Conservation (phyloP, 208 protist species). For the Crithidia bombi region DNA sequence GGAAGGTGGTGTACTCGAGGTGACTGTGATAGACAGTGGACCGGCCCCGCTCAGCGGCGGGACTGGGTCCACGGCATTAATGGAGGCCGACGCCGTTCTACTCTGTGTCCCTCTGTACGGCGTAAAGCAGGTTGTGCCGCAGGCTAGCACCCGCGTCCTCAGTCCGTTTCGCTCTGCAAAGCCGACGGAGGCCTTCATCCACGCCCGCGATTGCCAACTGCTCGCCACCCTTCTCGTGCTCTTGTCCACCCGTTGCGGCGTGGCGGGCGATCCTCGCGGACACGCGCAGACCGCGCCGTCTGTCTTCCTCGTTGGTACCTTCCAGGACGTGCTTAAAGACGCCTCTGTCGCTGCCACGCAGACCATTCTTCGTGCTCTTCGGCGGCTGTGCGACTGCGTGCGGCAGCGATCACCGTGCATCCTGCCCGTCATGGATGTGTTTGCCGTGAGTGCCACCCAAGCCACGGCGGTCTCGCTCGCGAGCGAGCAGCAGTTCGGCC, state of each 20-base stretch:
- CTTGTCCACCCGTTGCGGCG: slow-evolving; percentile 8
- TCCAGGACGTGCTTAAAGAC: slow-evolving; percentile 30
- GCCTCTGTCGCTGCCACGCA: slow-evolving; percentile 22
- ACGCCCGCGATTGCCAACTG: slow-evolving; percentile 11
- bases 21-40: slow-evolving; percentile 22
- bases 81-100: slow-evolving; percentile 25
- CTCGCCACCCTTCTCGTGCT: slow-evolving; percentile 14
- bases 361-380: slow-evolving; percentile 23
- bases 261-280: too few species aligned
- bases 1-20: slow-evolving; percentile 4
- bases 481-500: neutral
- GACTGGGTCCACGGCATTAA: neutral
- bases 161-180: neutral
- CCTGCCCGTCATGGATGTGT: slow-evolving; percentile 3
- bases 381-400: slow-evolving; percentile 7
- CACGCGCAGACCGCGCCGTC: neutral
- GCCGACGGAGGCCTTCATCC: slow-evolving; percentile 24
- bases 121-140: slow-evolving; percentile 25
- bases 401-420: slow-evolving; percentile 7
- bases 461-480: slow-evolving; percentile 8
- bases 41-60: slow-evolving; percentile 14
- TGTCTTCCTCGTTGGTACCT: slow-evolving; percentile 22
- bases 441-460: slow-evolving; percentile 17
- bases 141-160: neutral
- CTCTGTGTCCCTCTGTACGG: slow-evolving; percentile 21